Evolutionary conservation across 345 rosid genomes (phyloP).

Genomic region (Leavenworthia alabamica): DNA sequence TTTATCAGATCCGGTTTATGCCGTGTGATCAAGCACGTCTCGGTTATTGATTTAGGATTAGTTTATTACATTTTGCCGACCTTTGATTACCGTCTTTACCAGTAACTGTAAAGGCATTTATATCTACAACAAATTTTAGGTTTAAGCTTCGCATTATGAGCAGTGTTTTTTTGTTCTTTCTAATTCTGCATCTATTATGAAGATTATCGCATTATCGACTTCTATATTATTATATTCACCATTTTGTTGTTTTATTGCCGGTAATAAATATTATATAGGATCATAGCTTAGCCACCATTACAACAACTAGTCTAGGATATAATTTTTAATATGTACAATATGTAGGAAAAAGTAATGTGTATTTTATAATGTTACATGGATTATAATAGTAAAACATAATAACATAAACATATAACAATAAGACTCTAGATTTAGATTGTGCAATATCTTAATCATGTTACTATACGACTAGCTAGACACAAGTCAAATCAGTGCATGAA

Average conservation of each 20-base stretch:
- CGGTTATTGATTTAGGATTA: background rate
- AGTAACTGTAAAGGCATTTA: background rate
- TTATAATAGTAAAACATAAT: background rate
- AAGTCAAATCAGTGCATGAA: constrained; percentile 25
- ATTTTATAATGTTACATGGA: background rate
- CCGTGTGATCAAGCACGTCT: background rate
- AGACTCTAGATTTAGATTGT: background rate
- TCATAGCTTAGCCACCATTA: constrained; percentile 2
- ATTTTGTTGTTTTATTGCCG: background rate
- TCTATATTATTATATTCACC: no score
- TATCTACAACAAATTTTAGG: background rate
- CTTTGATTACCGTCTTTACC: no score
- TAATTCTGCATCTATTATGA: background rate
- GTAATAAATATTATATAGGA: background rate
- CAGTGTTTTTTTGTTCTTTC: background rate
- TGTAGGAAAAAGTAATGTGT: constrained; percentile 10
- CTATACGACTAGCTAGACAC: constrained; percentile 7
- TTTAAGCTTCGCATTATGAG: background rate
- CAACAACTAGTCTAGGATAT: background rate
- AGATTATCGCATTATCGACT: no score
- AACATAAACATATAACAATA: no score
- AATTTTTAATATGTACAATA: background rate
- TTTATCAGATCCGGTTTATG: background rate
- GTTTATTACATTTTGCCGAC: background rate
- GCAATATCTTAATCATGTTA: constrained; percentile 22